These are phyloP conservation scores for Morella rubra DNA, from an alignment of 306 rosid species.

Conservation along the genomic window DNA sequence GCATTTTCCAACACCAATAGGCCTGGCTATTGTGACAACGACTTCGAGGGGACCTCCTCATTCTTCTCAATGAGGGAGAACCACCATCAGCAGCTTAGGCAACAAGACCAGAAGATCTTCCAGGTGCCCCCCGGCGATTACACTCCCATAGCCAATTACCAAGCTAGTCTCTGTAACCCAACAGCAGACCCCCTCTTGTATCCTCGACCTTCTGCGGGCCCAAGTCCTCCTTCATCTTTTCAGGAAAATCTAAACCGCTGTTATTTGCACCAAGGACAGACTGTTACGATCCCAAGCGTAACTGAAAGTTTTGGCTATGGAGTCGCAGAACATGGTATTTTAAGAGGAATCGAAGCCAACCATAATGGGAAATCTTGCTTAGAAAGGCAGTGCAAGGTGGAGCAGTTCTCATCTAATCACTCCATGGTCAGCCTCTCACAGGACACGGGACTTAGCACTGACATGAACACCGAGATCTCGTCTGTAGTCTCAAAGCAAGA, in stretches of 20 bases:
- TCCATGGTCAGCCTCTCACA: slow-evolving; percentile 61
- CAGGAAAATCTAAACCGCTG: slow-evolving; percentile 30
- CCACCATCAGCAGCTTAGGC: slow-evolving; percentile 30
- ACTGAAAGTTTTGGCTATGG: slow-evolving; percentile 1
- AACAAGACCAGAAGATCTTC: slow-evolving; percentile 29
- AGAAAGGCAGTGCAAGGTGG: slow-evolving; percentile 54
- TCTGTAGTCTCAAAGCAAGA: slow-evolving; percentile 57
- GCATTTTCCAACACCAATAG: slow-evolving; percentile 10
- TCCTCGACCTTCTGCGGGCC: slow-evolving; percentile 23
- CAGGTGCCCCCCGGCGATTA: slow-evolving; percentile 28
- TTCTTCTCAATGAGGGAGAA: neutral
- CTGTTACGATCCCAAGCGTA: slow-evolving; percentile 13
- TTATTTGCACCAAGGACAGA: slow-evolving; percentile 34
- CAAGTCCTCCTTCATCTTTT: slow-evolving; percentile 30
- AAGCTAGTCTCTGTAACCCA: slow-evolving; percentile 31
- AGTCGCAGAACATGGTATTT: slow-evolving; percentile 14
- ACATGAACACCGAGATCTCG: slow-evolving; percentile 60
- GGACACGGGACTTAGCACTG: slow-evolving; percentile 69
- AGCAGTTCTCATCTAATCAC: slow-evolving; percentile 62
- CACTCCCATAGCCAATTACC: slow-evolving; percentile 17
- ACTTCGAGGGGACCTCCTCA: slow-evolving; percentile 23
- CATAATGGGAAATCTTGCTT: neutral
- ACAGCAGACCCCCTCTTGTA: slow-evolving; percentile 5
- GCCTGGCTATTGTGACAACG: slow-evolving; percentile 4
- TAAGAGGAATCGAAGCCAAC: slow-evolving; percentile 26